Percentiles rank a stretch among this genome's conserved stretches.
phyloP scores from a whole-genome alignment of 257 asterid genomes.

The Forsythia suspensa region DNA sequence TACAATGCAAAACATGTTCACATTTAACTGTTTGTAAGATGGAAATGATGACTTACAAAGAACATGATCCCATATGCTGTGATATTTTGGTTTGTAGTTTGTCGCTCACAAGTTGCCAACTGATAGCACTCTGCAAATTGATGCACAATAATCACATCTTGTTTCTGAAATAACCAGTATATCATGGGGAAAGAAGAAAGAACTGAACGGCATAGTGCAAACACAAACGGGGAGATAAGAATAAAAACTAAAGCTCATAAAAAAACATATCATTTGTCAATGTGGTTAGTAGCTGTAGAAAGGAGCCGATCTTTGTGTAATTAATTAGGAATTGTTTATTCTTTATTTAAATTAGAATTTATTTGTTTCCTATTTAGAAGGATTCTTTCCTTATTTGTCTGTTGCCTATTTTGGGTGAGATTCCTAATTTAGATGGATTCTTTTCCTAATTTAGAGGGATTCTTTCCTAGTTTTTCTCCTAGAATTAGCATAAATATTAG shows the following conservation, averaged over 20 bases:
- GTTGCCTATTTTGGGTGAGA: too few species aligned
- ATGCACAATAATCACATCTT: conserved; percentile 19
- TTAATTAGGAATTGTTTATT: too few species aligned
- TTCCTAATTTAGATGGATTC: too few species aligned
- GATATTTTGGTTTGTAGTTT: conserved; percentile 76
- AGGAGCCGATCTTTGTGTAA: too few species aligned
- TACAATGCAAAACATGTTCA: background rate
- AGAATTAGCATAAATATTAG: too few species aligned
- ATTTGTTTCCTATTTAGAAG: too few species aligned
- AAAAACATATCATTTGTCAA: background rate
- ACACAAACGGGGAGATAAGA: background rate
- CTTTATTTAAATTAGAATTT: too few species aligned
- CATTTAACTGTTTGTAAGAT: background rate
- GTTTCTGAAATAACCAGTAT: conserved; percentile 3
- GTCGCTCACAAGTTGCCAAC: conserved; percentile 75
- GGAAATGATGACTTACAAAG: conserved; percentile 60
- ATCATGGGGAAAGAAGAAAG: conserved; percentile 2
- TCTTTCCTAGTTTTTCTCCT: too few species aligned
- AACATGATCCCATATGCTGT: conserved; percentile 86
- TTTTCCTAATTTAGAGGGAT: too few species aligned
- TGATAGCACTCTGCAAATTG: conserved; percentile 67
- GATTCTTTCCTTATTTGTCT: too few species aligned
- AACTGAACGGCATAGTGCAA: background rate
- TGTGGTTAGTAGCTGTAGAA: background rate
- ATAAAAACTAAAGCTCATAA: background rate